Conservation (phyloP, 164 flowering plant species). For the Amborella trichopoda region DNA sequence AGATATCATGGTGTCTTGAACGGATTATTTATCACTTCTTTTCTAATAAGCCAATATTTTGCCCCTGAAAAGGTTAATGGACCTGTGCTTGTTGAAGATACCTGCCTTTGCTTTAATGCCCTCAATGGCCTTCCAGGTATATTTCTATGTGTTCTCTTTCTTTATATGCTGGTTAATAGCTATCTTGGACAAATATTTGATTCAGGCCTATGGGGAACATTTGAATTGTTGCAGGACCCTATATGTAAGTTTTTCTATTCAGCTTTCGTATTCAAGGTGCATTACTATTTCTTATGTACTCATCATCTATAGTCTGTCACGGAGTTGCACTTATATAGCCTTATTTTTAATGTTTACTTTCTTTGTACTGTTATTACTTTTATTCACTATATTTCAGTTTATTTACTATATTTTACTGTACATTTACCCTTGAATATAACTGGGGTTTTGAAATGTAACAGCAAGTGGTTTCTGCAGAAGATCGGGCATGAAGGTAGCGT, state of each 20-base stretch:
- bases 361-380: too few species aligned
- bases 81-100: constrained; percentile 92
- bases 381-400: too few species aligned
- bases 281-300: too few species aligned
- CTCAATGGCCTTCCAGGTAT: constrained; percentile 87
- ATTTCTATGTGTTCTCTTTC: background rate
- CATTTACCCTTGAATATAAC: too few species aligned
- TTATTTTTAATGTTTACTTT: too few species aligned
- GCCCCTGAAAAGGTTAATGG: constrained; percentile 54
- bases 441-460: constrained; percentile 13
- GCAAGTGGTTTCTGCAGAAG: constrained; percentile 97
- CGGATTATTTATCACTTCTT: too few species aligned
- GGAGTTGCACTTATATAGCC: too few species aligned
- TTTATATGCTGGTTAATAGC: background rate
- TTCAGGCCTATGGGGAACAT: background rate
- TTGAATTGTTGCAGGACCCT: constrained; percentile 62
- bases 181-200: background rate
- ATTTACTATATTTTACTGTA: too few species aligned
- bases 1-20: too few species aligned
- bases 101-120: constrained; percentile 93
- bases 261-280: too few species aligned
- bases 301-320: too few species aligned
- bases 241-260: constrained; percentile 72
- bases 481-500: constrained; percentile 83
- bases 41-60: too few species aligned